Evolutionary conservation across 371 early-diverging fungal genomes (phyloP), one percentile per base, ranked within the genome.

Genomic region (Smittium mucronatum): DNA sequence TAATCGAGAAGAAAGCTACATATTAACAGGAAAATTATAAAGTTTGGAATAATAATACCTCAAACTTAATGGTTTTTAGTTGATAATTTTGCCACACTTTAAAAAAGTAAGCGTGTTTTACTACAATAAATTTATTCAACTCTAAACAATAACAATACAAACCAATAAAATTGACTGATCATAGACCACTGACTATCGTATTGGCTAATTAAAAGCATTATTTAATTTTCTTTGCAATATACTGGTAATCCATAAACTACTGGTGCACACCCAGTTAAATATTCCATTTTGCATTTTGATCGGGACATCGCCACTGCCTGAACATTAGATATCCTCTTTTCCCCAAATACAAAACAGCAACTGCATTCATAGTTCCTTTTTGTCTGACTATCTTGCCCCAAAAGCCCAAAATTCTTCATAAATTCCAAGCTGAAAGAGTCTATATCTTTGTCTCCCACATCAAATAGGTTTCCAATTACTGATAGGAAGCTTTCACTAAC

Each of bases 381-480:
- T 21, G 5, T n/a, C 26, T 59, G 25, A 59, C 26, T n/a, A 8
- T n/a, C 59, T 2, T 59, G 2, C 26, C 59, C 16, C 2, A 59
- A 64, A 36, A 96, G 67, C 0, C 91, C 93, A 89, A 94, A 94
- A 15, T 76, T 64, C 0, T 73, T 71, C 67, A 97, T 78, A 79
- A 93, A 70, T 1, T 80, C 76, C 34, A 82, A 81, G 26, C 89
- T 88, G 70, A 93, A 88, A n/a, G 86, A 80, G 75, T 99, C 99
- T 58, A 99, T 88, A 76, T 99, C 99, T 75, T 88, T 85, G 80
- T 99, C 99, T 0, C 99, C 99, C 8, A 99, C 97, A 81, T 99
- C 99, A 99, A 99, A 99, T 25, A 99, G 82, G 72, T 95, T 97
- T 28, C 93, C 98, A 0, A 98, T 88, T 0, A 98, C 80, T 1